These are phyloP conservation scores for Yarrowia keelungensis DNA, from an alignment of 805 yeast species.

Conservation along the genomic window DNA sequence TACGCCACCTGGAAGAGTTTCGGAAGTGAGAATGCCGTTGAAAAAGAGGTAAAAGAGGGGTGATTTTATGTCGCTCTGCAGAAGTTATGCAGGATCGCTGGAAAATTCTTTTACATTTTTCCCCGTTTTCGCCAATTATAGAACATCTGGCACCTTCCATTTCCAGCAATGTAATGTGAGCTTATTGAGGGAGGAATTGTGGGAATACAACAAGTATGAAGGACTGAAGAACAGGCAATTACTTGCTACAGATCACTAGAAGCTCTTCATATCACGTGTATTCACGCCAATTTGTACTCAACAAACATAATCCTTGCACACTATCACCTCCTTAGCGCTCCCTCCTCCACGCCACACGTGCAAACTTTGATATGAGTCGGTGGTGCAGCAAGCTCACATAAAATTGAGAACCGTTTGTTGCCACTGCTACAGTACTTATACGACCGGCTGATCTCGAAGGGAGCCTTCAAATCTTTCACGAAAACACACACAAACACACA, in stretches of 20 bases:
- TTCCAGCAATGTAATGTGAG: neutral
- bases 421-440: conserved; percentile 11
- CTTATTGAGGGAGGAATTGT: too few species aligned
- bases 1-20: neutral
- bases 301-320: too few species aligned
- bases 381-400: conserved; percentile 25
- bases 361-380: conserved; percentile 35
- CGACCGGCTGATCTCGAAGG: neutral
- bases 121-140: too few species aligned
- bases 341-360: conserved; percentile 7
- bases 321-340: too few species aligned
- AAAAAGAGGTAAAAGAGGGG: neutral
- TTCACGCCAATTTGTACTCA: too few species aligned
- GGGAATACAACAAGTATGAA: too few species aligned
- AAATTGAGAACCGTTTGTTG: neutral
- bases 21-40: neutral
- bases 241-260: too few species aligned
- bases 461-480: too few species aligned
- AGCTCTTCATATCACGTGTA: too few species aligned
- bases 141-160: neutral
- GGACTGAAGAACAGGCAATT: too few species aligned
- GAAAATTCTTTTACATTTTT: too few species aligned
- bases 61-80: neutral
- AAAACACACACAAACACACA: neutral
- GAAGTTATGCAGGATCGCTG: too few species aligned